A percentile compares a stretch with the other conserved stretches of the same genome.
phyloP scores from a whole-genome alignment of 805 yeast genomes.

The Yamadazyma tumulicola region DNA sequence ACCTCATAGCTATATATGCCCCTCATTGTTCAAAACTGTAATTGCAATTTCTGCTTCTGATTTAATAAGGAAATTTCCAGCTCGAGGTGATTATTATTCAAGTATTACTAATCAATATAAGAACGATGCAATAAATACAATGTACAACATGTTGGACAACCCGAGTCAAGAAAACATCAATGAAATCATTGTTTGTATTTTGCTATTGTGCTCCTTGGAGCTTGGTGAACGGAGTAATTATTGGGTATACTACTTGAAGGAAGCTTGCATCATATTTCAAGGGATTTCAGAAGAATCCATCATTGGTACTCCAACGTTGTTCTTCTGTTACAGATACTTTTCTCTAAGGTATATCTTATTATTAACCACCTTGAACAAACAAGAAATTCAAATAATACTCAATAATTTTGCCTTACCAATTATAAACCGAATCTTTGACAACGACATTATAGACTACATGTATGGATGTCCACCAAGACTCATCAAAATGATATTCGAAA shows the following conservation, averaged over 20 bases:
- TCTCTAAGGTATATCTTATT: constrained; percentile 24
- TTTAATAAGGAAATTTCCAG: constrained; percentile 14
- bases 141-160: constrained; percentile 23
- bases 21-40: constrained; percentile 16
- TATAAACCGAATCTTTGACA: constrained; percentile 19
- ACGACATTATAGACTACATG: constrained; percentile 23
- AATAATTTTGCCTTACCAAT: constrained; percentile 20
- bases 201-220: constrained; percentile 27
- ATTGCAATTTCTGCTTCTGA: constrained; percentile 22
- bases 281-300: constrained; percentile 16
- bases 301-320: constrained; percentile 17
- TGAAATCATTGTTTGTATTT: constrained; percentile 22
- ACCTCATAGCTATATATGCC: constrained; percentile 19
- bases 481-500: constrained; percentile 17
- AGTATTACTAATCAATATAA: constrained; percentile 16
- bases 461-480: constrained; percentile 31
- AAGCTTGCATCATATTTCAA: constrained; percentile 24
- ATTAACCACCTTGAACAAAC: constrained; percentile 19
- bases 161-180: constrained; percentile 18
- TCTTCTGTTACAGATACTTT: constrained; percentile 28
- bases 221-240: constrained; percentile 23
- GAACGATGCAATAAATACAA: constrained; percentile 23
- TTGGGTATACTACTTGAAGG: constrained; percentile 28
- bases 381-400: constrained; percentile 13
- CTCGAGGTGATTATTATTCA: constrained; percentile 4